These are phyloP conservation scores for Colletotrichum agaves DNA, from an alignment of 2,329 filamentous ascomycete genomes.

Conservation along the genomic window DNA sequence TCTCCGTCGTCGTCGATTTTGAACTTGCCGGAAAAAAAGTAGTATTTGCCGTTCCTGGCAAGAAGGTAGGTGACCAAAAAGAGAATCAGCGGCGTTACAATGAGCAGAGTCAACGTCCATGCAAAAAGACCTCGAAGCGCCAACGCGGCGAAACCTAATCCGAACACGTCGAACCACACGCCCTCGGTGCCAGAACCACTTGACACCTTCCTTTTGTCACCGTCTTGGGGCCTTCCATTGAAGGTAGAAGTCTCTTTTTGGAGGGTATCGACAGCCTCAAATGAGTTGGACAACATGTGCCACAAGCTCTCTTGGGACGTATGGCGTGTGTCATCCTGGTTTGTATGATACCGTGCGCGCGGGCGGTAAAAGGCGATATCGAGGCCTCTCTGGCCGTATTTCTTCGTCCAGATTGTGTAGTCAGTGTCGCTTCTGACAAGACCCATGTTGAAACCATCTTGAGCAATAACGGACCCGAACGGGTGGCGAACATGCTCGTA, in stretches of 20 bases:
- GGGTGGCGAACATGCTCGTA: conserved; percentile 80
- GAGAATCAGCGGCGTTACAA: conserved; percentile 80
- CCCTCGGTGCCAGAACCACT: conserved; percentile 75
- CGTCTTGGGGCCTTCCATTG: conserved; percentile 65
- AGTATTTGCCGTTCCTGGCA: conserved; percentile 81
- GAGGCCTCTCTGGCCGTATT: conserved; percentile 81
- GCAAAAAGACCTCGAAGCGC: conserved; percentile 86
- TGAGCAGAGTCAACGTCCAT: conserved; percentile 83
- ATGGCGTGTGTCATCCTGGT: conserved; percentile 86
- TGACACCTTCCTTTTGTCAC: conserved; percentile 68
- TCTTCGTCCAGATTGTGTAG: conserved; percentile 82
- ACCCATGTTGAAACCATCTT: conserved; percentile 84
- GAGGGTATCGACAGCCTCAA: conserved; percentile 78
- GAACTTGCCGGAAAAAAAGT: conserved; percentile 77
- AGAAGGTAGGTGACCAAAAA: conserved; percentile 76
- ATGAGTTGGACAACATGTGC: conserved; percentile 92
- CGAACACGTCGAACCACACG: conserved; percentile 96
- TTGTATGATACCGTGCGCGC: conserved; percentile 87
- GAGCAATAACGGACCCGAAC: conserved; percentile 84
- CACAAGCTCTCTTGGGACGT: conserved; percentile 78
- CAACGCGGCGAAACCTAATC: conserved; percentile 81
- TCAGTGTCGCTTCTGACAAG: conserved; percentile 89
- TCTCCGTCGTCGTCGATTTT: conserved; percentile 66
- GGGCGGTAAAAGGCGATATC: conserved; percentile 94
- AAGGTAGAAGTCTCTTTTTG: conserved; percentile 78